Percentiles rank a stretch among this genome's conserved stretches.
Conservation (phyloP, 2,329 filamentous ascomycete species). For the Penicillium sp. region DNA sequence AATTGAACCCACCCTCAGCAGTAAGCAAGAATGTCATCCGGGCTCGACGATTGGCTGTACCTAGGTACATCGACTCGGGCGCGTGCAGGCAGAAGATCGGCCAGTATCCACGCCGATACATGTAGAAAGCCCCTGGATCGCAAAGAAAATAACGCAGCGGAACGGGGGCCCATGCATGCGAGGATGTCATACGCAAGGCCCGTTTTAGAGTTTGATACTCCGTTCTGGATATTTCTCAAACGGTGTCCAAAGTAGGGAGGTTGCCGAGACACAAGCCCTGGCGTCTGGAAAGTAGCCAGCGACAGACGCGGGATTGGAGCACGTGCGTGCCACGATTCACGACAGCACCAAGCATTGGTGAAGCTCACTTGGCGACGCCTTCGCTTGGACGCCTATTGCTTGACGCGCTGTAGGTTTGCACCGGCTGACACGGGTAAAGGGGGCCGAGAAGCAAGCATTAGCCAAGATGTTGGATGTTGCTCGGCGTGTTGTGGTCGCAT, state of each 20-base stretch:
- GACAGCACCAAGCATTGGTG: slow-evolving; percentile 4
- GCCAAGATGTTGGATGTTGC: slow-evolving; percentile 2
- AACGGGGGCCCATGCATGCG: neutral
- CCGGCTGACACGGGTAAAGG: neutral
- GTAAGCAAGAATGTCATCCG: neutral
- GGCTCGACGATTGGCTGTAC: neutral
- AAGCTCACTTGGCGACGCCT: slow-evolving; percentile 13
- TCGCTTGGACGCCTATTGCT: neutral
- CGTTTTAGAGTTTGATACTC: neutral
- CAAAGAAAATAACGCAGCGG: neutral
- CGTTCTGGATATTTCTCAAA: neutral
- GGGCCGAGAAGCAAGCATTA: slow-evolving; percentile 5
- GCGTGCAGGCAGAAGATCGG: neutral
- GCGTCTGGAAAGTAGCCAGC: neutral
- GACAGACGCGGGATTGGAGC: neutral
- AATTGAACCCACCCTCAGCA: neutral
- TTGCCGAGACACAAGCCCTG: neutral
- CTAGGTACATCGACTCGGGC: neutral
- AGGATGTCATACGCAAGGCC: neutral
- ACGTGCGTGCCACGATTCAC: neutral
- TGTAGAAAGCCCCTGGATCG: neutral
- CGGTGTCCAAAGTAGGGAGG: neutral
- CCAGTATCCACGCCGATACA: neutral
- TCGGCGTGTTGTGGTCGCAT: slow-evolving; percentile 1
- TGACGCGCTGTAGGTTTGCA: neutral